Percentiles rank a stretch among this genome's conserved stretches.
These are phyloP conservation scores for Myxozyma neglecta DNA, from an alignment of 805 yeast genomes.

Conservation along the genomic window DNA sequence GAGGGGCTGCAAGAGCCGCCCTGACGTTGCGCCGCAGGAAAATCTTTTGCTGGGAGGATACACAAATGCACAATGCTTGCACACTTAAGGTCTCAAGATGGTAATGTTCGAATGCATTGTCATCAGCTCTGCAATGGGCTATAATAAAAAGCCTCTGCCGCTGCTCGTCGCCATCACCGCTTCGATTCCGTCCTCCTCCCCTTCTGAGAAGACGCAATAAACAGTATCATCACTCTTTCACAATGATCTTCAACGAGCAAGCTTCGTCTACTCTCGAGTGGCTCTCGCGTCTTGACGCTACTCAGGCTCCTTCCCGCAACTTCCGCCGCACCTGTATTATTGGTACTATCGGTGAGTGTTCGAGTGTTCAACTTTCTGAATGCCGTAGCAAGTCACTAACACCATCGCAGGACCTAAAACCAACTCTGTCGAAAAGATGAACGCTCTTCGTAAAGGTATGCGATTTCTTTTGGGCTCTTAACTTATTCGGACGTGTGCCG, in stretches of 20 bases:
- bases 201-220: not conserved
- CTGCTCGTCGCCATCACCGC: not conserved
- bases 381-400: not conserved
- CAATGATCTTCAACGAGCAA: slow-evolving; percentile 30
- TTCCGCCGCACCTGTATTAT: slow-evolving; percentile 94
- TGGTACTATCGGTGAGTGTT: slow-evolving; percentile 76
- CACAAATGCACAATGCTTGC: not conserved
- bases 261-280: slow-evolving; percentile 56
- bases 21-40: not conserved
- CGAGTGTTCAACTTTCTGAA: no score
- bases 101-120: not conserved
- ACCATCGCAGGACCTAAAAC: slow-evolving; percentile 73
- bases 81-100: not conserved
- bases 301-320: slow-evolving; percentile 71
- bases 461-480: not conserved
- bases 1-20: not conserved
- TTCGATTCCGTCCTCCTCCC: not conserved
- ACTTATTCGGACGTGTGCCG: not conserved
- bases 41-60: slow-evolving; percentile 2
- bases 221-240: not conserved
- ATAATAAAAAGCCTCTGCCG: not conserved
- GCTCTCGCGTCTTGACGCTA: slow-evolving; percentile 76
- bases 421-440: slow-evolving; percentile 81
- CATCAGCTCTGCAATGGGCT: not conserved
- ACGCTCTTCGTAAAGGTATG: slow-evolving; percentile 70